Conservation (phyloP, 345 rosid genomes). For the Aquilaria yunnanensis region DNA sequence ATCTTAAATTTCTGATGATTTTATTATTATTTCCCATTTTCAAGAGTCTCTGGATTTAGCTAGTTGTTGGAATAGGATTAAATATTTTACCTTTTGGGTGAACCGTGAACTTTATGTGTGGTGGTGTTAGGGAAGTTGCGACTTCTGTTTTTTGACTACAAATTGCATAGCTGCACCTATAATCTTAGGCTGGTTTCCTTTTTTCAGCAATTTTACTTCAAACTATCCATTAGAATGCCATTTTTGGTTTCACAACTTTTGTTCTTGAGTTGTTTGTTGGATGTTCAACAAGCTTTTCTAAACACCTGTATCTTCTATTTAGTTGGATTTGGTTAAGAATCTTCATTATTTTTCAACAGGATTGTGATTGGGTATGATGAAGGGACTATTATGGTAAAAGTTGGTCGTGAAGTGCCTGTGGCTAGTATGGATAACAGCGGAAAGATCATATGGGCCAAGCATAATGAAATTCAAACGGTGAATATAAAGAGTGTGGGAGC, state of each 20-base stretch:
- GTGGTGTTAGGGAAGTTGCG: background rate
- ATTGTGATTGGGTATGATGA: slow-evolving; percentile 85
- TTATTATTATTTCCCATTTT: background rate
- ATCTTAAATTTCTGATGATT: background rate
- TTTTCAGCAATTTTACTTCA: background rate
- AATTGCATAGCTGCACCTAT: background rate
- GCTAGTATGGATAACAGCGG: slow-evolving; percentile 99
- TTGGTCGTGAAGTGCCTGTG: slow-evolving; percentile 96
- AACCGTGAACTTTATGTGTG: background rate
- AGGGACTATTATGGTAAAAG: slow-evolving; percentile 75
- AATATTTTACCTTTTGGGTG: slow-evolving; percentile 1
- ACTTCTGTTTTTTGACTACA: too few relatives aligned
- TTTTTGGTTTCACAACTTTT: too few relatives aligned
- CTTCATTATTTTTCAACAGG: slow-evolving; percentile 26
- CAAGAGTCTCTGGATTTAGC: too few relatives aligned
- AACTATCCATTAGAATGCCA: too few relatives aligned
- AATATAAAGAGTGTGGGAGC: slow-evolving; percentile 97
- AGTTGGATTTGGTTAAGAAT: too few relatives aligned
- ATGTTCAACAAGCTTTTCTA: background rate
- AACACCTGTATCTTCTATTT: too few relatives aligned
- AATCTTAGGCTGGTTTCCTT: background rate
- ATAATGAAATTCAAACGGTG: slow-evolving; percentile 98
- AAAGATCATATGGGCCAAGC: slow-evolving; percentile 99
- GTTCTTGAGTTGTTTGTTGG: too few relatives aligned
- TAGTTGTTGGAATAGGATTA: background rate